Conservation (phyloP, 1,284 basidiomycete genomes). For the Mycena citricolor region DNA sequence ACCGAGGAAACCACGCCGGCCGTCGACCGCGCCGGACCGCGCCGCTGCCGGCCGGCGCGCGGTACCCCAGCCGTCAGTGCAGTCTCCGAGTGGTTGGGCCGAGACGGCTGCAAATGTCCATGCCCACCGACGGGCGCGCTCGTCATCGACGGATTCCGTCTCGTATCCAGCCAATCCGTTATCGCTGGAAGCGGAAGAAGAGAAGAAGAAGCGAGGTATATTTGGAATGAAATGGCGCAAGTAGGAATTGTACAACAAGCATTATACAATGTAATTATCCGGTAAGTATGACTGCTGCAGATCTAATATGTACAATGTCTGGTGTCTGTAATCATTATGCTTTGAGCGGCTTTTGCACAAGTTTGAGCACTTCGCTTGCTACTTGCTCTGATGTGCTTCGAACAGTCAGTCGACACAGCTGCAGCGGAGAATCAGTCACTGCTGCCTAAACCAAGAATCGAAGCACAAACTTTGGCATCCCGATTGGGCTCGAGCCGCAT, state of each 20-base stretch:
- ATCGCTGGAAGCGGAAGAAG: conserved; percentile 23
- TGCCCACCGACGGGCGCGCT: too few relatives aligned
- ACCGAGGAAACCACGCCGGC: too few relatives aligned
- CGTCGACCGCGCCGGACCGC: conserved; percentile 21
- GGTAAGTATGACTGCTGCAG: conserved; percentile 16
- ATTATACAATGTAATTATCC: conserved; percentile 17
- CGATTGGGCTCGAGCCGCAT: conserved; percentile 92
- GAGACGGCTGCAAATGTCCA: too few relatives aligned
- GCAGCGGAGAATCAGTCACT: conserved; percentile 14
- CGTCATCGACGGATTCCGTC: conserved; percentile 48
- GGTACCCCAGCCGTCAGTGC: too few relatives aligned
- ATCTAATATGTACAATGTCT: conserved; percentile 12
- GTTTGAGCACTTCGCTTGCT: conserved; percentile 75
- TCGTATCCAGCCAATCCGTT: conserved; percentile 28
- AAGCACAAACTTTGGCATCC: conserved; percentile 77
- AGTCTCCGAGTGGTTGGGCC: too few relatives aligned
- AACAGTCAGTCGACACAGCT: conserved; percentile 93
- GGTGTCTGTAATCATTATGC: conserved; percentile 19
- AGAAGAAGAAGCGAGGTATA: conserved; percentile 38
- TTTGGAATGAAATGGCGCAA: conserved; percentile 37
- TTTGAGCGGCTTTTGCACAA: conserved; percentile 59
- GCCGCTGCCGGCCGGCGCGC: too few relatives aligned
- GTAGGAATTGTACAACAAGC: conserved; percentile 21
- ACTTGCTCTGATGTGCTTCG: conserved; percentile 95
- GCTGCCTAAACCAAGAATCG: conserved; percentile 5